These are phyloP conservation scores for Sugiyamaella chiloensis DNA, from an alignment of 805 yeast species.

Conservation along the genomic window DNA sequence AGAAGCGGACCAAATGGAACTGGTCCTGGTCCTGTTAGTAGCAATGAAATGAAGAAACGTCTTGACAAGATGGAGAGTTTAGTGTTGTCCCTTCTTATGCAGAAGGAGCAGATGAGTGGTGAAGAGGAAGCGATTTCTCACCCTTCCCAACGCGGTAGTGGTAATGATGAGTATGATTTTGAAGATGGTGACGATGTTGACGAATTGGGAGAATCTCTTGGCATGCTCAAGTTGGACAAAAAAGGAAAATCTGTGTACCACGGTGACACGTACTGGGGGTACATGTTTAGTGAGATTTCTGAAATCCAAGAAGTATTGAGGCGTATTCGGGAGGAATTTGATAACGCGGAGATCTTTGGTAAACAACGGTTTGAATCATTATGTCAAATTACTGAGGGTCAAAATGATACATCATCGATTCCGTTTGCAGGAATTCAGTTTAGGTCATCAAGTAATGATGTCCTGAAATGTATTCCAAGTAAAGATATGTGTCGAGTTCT, in stretches of 20 bases:
- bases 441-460: constrained; percentile 18
- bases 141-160: too few relatives aligned
- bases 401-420: constrained; percentile 9
- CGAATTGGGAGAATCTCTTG: constrained; percentile 30
- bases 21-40: constrained; percentile 1
- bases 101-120: constrained; percentile 8
- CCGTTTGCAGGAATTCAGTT: constrained; percentile 21
- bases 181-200: constrained; percentile 19
- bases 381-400: constrained; percentile 13
- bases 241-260: constrained; percentile 34
- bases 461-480: constrained; percentile 28
- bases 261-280: constrained; percentile 37
- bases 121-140: background rate
- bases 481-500: constrained; percentile 25
- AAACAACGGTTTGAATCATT: constrained; percentile 11
- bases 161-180: constrained; percentile 12
- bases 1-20: background rate
- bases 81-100: constrained; percentile 24
- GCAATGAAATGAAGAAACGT: constrained; percentile 26
- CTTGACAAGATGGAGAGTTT: constrained; percentile 31
- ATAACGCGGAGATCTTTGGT: constrained; percentile 8
- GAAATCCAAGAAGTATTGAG: constrained; percentile 24
- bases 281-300: constrained; percentile 29
- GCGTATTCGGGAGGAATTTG: constrained; percentile 14
- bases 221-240: constrained; percentile 34